Conservation (phyloP, 2,329 filamentous ascomycete genomes). For the Epichloe sp. region DNA sequence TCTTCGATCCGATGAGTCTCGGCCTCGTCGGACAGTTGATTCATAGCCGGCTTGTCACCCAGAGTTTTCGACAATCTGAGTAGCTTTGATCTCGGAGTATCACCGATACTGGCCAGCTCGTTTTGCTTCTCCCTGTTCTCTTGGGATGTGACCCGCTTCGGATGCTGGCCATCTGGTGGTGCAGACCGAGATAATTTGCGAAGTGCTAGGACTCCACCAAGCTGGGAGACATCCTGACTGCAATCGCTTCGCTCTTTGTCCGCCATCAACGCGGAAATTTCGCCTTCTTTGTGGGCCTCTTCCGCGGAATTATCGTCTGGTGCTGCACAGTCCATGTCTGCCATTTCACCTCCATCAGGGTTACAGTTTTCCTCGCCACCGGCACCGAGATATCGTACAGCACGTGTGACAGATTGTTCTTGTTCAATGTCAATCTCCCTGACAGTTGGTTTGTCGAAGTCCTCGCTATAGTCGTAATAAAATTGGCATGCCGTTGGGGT, state of each 20-base stretch:
- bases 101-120: background rate
- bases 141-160: background rate
- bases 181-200: slow-evolving; percentile 3
- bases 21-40: background rate
- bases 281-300: background rate
- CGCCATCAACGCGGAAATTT: background rate
- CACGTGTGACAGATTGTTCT: slow-evolving; percentile 7
- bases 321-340: background rate
- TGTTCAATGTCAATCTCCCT: slow-evolving; percentile 7
- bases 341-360: background rate
- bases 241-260: background rate
- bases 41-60: background rate
- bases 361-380: background rate
- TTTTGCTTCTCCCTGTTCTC: background rate
- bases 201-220: background rate
- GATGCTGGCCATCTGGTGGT: background rate
- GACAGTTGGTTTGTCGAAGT: slow-evolving; percentile 26
- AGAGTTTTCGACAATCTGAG: background rate
- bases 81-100: background rate
- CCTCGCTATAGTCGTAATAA: slow-evolving; percentile 42
- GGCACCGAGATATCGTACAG: background rate
- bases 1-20: background rate
- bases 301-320: background rate
- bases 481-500: slow-evolving; percentile 23
- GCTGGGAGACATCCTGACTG: background rate